Base-by-base conservation (phyloP, 805 yeast genomes). In the Blastobotrys terrestris region DNA sequence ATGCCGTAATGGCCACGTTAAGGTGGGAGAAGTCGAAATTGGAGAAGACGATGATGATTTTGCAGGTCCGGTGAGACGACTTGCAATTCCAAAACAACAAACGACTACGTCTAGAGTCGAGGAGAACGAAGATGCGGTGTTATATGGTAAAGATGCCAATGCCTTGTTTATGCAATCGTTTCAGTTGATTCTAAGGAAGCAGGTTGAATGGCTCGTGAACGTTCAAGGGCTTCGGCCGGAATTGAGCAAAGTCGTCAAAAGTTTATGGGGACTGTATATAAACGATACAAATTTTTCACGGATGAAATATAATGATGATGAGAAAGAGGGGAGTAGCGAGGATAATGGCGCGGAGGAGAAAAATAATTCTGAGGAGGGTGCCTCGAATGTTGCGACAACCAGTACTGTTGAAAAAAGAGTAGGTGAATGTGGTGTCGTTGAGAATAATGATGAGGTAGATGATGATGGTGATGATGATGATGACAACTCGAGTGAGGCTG, bases 1-100 rank as follows among this genome's bases (percentile, higher is more conserved):
- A 8, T 92, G 99, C 66, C 92, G 87, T 61, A 85, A 79, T 63
- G 98, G 98, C 3, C 99, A 92, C 69, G 90, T 91, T 18, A 79
- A 80, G 67, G 92, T 84, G 58, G 90, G 91, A 39, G 85, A 83
- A 56, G 64, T 85, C 22, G 95, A 88, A 65, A 75, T 81, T 56
- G 87, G 86, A 57, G 92, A 88, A 61, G 96, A 88, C 46, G 90
- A 84, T n/a, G 92, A 83, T 55, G 85, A 78, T 39, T 67, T 67
- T 31, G 70, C 65, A 45, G 75, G 66, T 39, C 65, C 68, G 2
- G 70, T 68, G 49, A 59, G 52, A 11, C 42, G 54, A 16, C 42
- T 54, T 31, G 22, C 31, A 15, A 16, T 55, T 13, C 55, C 54
- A 15, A 49, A 39, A 19, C 42, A 39, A 20, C 39, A 54, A 39